phyloP scores from a whole-genome alignment of 2,329 filamentous ascomycete genomes.

The Aspergillus tamarii region DNA sequence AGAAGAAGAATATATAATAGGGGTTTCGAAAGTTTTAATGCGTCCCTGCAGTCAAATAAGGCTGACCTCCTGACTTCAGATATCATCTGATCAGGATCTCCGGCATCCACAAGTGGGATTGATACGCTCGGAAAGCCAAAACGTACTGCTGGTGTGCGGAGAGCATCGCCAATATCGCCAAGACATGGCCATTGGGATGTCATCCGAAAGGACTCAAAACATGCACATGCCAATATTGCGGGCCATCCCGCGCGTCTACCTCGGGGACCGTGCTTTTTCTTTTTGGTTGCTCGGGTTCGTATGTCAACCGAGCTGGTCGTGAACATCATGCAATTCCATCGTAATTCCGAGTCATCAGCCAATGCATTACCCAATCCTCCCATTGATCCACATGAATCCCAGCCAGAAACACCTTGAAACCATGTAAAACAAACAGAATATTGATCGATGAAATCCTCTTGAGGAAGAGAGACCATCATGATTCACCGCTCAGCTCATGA shows the following conservation, averaged over 20 bases:
- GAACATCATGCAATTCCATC: slow-evolving; percentile 35
- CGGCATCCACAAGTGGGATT: neutral
- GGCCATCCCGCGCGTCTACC: neutral
- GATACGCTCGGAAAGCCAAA: neutral
- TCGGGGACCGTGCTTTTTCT: slow-evolving; percentile 2
- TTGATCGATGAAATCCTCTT: slow-evolving; percentile 22
- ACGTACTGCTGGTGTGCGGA: neutral
- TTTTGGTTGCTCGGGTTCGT: slow-evolving; percentile 5
- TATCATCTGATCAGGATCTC: neutral
- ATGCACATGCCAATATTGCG: neutral
- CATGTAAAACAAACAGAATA: slow-evolving; percentile 8
- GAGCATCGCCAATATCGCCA: slow-evolving; percentile 13
- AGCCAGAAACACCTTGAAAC: slow-evolving; percentile 21
- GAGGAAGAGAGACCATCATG: slow-evolving; percentile 25
- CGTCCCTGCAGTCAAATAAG: neutral
- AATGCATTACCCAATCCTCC: slow-evolving; percentile 9
- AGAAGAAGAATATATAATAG: neutral
- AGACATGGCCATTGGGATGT: neutral
- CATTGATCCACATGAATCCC: slow-evolving; percentile 18
- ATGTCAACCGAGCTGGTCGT: slow-evolving; percentile 29
- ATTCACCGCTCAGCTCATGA: slow-evolving; percentile 37
- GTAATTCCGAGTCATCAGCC: slow-evolving; percentile 29
- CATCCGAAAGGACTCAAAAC: neutral
- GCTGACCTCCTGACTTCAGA: neutral
- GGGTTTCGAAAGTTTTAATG: neutral